Percentiles rank a stretch among this genome's conserved stretches.
These are phyloP conservation scores for Colletotrichum tamarilloi DNA, from an alignment of 2,329 filamentous ascomycete genomes.

Conservation along the genomic window DNA sequence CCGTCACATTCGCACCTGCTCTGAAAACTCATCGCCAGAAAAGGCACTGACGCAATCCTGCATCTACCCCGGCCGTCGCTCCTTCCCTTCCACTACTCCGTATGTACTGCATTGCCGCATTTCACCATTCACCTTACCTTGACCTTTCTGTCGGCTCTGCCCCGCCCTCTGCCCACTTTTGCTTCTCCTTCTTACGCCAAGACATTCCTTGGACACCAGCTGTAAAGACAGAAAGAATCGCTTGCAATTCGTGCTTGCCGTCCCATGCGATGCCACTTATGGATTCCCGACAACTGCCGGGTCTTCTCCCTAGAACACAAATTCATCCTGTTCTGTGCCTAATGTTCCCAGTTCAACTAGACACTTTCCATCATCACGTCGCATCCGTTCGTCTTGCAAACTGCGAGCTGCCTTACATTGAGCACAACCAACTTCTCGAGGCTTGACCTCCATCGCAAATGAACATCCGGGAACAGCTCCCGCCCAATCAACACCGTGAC, in stretches of 20 bases:
- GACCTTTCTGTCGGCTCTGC: conserved; percentile 11
- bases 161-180: conserved; percentile 15
- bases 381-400: not conserved
- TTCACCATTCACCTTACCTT: not conserved
- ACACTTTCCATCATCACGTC: conserved; percentile 20
- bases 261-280: conserved; percentile 3
- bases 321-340: conserved; percentile 3
- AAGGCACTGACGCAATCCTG: conserved; percentile 31
- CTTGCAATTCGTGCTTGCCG: not conserved
- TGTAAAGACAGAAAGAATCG: conserved; percentile 1
- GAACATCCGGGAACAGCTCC: not conserved
- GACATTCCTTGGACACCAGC: conserved; percentile 5
- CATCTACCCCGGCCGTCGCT: conserved; percentile 21
- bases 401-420: too few relatives aligned
- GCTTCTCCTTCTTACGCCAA: conserved; percentile 19
- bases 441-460: not conserved
- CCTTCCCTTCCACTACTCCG: too few relatives aligned
- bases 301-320: not conserved
- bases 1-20: conserved; percentile 8
- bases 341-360: conserved; percentile 14
- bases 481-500: not conserved
- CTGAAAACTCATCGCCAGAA: conserved; percentile 21
- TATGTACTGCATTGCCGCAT: not conserved
- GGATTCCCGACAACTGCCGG: conserved; percentile 23
- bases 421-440: not conserved